Evolutionary conservation across 23 red algal species (phyloP).

Genomic region (Cyanidioschyzon merolae): DNA sequence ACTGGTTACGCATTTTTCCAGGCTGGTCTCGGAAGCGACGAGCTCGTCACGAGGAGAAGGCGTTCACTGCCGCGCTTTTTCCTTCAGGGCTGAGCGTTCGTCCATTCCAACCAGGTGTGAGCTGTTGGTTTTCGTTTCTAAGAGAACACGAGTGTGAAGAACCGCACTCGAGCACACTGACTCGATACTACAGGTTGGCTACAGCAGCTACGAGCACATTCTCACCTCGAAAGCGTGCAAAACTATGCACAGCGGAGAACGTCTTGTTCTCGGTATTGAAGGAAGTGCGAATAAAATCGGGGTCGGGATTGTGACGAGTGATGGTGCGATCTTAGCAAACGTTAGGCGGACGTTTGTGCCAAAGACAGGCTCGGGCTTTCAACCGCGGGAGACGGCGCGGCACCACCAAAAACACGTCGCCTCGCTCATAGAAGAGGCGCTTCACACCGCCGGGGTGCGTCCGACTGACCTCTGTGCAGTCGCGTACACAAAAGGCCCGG

Average conservation of each 20-base stretch:
- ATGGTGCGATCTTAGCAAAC: constrained; percentile 68
- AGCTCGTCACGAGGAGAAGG: too few species aligned
- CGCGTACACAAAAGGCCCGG: constrained; percentile 75
- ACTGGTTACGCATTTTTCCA: too few species aligned
- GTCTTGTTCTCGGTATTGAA: constrained; percentile 64
- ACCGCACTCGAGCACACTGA: too few species aligned
- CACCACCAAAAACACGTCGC: constrained; percentile 78
- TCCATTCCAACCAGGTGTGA: too few species aligned
- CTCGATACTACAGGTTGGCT: too few species aligned
- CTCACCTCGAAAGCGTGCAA: too few species aligned
- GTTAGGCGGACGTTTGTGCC: constrained; percentile 83
- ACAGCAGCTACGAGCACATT: too few species aligned
- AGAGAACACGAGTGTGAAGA: too few species aligned
- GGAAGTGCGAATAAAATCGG: constrained; percentile 96
- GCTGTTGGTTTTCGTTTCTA: too few species aligned
- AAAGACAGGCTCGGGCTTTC: constrained; percentile 67
- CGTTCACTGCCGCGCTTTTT: too few species aligned
- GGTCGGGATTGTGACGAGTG: constrained; percentile 66
- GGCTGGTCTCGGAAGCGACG: too few species aligned
- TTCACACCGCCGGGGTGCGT: constrained; percentile 29
- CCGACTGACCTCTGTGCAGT: constrained; percentile 39
- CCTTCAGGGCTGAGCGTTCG: too few species aligned
- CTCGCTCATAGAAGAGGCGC: constrained; percentile 49
- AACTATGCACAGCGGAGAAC: background rate
- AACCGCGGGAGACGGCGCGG: constrained; percentile 63